A percentile compares a stretch with the other conserved stretches of the same genome.
Conservation (phyloP, 805 yeast species). For the Candida maris region DNA sequence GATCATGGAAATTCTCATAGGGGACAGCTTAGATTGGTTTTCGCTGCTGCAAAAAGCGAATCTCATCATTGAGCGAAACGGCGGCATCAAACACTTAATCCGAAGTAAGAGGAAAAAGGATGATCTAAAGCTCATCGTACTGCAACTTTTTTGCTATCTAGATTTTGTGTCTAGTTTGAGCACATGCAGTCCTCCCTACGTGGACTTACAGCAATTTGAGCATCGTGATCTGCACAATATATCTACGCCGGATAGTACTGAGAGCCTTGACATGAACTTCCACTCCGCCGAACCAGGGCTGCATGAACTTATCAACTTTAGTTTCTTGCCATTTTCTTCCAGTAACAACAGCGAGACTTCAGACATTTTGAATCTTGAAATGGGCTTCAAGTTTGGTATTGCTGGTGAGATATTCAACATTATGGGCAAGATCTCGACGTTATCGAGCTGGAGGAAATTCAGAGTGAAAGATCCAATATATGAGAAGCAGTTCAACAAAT, state of each 20-base stretch:
- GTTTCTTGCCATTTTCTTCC: constrained; percentile 6
- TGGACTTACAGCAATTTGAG: constrained; percentile 13
- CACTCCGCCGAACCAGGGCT: constrained; percentile 7
- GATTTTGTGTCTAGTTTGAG: constrained; percentile 29
- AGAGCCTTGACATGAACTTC: constrained; percentile 4
- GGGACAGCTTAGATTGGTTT: constrained; percentile 28
- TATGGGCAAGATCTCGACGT: constrained; percentile 28
- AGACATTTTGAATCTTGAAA: constrained; percentile 22
- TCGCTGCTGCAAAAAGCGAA: constrained; percentile 24
- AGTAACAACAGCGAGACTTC: constrained; percentile 17
- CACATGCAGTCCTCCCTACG: constrained; percentile 26
- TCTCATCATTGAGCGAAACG: constrained; percentile 19
- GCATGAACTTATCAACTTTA: constrained; percentile 8
- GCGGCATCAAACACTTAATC: constrained; percentile 23
- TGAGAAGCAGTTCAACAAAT: constrained; percentile 23
- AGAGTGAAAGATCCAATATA: constrained; percentile 17
- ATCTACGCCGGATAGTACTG: constrained; percentile 8
- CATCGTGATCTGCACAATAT: background rate
- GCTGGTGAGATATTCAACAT: constrained; percentile 30
- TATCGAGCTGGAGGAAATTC: constrained; percentile 22
- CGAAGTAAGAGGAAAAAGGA: constrained; percentile 3
- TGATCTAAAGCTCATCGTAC: constrained; percentile 20
- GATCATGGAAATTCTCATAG: constrained; percentile 28
- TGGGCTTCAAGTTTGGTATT: constrained; percentile 30
- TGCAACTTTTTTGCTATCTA: constrained; percentile 30